Evolutionary conservation across 176 grass and related monocot genomes (phyloP).

Genomic region (Urochloa ruziziensis): DNA sequence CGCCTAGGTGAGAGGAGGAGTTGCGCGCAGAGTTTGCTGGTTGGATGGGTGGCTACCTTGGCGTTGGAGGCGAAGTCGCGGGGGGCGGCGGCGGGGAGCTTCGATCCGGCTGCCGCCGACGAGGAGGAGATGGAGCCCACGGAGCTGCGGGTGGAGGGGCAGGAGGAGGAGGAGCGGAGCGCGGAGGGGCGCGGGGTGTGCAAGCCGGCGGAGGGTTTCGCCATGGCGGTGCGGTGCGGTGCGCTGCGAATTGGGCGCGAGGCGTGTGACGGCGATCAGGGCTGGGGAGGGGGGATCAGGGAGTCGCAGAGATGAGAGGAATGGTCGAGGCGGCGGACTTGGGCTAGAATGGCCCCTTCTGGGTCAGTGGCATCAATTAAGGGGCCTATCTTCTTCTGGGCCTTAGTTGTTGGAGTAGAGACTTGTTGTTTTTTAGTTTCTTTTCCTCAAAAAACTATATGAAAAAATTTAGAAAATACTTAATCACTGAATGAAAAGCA

Average conservation of each 20-base stretch:
- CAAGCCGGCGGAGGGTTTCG: constrained; percentile 11
- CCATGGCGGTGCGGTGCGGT: constrained; percentile 24
- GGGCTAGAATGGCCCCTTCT: neutral
- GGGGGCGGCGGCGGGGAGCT: neutral
- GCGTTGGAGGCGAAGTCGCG: neutral
- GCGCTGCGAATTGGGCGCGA: too few species aligned
- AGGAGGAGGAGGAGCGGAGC: constrained; percentile 9
- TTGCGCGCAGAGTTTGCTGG: too few species aligned
- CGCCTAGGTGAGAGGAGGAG: neutral
- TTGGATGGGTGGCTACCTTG: constrained; percentile 16
- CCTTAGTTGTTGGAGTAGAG: neutral
- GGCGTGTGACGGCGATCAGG: too few species aligned
- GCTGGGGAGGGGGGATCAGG: neutral
- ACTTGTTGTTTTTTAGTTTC: too few species aligned
- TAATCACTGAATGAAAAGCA: too few species aligned
- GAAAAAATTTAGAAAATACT: too few species aligned
- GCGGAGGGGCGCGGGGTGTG: constrained; percentile 26
- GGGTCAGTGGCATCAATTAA: neutral
- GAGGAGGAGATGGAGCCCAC: neutral
- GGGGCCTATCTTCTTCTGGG: neutral
- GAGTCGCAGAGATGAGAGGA: too few species aligned
- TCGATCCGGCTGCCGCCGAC: neutral
- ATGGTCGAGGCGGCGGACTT: neutral
- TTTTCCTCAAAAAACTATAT: too few species aligned
- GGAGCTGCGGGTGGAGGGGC: neutral